phyloP scores from a whole-genome alignment of 2,329 filamentous ascomycete species.

The Metarhizium robertsii region DNA sequence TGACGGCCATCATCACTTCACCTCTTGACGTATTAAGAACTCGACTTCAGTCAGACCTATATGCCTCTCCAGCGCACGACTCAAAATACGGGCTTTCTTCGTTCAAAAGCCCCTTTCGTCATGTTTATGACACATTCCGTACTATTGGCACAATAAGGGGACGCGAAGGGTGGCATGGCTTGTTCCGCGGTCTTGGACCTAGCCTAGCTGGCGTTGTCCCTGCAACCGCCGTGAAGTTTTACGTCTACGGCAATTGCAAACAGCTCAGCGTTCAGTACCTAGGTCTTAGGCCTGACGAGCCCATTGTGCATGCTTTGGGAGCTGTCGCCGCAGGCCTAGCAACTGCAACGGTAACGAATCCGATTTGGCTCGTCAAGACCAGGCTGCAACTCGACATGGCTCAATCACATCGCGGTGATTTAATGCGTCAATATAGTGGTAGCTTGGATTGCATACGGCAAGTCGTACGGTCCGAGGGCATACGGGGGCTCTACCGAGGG shows the following conservation, averaged over 20 bases:
- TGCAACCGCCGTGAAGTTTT: conserved; percentile 63
- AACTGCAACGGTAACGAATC: conserved; percentile 64
- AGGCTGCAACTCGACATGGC: conserved; percentile 54
- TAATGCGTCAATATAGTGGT: conserved; percentile 52
- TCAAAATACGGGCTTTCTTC: neutral
- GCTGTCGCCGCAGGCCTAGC: conserved; percentile 55
- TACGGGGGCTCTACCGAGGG: too few relatives aligned
- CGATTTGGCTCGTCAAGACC: conserved; percentile 68
- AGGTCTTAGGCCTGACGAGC: too few relatives aligned
- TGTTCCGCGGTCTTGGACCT: conserved; percentile 63
- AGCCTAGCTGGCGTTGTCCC: conserved; percentile 63
- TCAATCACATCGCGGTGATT: conserved; percentile 35
- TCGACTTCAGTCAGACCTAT: conserved; percentile 77
- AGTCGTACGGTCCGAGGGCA: conserved; percentile 50
- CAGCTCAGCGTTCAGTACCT: conserved; percentile 36
- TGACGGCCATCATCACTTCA: conserved; percentile 71
- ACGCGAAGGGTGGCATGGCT: conserved; percentile 56
- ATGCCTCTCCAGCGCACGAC: conserved; percentile 25
- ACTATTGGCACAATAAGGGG: conserved; percentile 68
- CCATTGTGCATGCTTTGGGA: conserved; percentile 23
- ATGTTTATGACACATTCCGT: conserved; percentile 71
- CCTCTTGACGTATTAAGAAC: conserved; percentile 84
- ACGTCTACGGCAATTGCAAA: conserved; percentile 62
- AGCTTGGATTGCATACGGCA: conserved; percentile 59
- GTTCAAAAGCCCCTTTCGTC: conserved; percentile 18